Base-by-base conservation (phyloP, 2,329 filamentous ascomycete genomes). In the Teratosphaeria nubilosa region DNA sequence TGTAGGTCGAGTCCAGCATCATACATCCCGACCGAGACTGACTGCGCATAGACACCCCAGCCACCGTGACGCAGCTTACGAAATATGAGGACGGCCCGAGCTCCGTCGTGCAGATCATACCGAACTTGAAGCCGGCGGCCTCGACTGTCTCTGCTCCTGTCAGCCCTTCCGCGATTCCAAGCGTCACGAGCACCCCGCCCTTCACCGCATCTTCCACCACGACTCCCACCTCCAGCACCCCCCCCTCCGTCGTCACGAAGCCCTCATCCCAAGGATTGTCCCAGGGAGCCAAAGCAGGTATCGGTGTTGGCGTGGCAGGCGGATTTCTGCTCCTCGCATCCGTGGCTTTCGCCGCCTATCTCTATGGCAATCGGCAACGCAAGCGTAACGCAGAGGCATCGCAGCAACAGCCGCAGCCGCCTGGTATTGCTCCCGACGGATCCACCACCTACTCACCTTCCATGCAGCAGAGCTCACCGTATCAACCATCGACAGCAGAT, bases 231-330 rank as follows among this genome's bases (percentile, higher is more conserved):
- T 9, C 51, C 3, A 51, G 27, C 24, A 10, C 20, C n/a, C 16
- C 20, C 1, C 2, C n/a, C 16, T 10, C 41, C 9, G n/a, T 3
- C 20, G 16, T n/a, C n/a, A 48, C 41, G n/a, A 48, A 51, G 4
- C 11, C 55, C 7, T 20, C 56, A 14, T 31, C 58, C 11, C 1
- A 41, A 55, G 56, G 59, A 13, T 58, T 69, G 7, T 61, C 65
- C 13, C 60, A 57, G 0, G 64, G 62, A n/a, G 61, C 66, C 7
- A 64, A 65, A 60, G 59, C 56, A 6, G 66, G 65, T 34, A 65
- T 68, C 14, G 66, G 64, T 13, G 62, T 65, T 2, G 66, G 65
- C 11, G 60, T 63, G 10, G 64, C 54, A 16, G 64, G 62, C 24
- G 64, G 62, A 25, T 59, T 64, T 25, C 54, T 58, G n/a, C 54